Conservation (phyloP, 2,329 filamentous ascomycete species). For the Botrytis byssoidea region DNA sequence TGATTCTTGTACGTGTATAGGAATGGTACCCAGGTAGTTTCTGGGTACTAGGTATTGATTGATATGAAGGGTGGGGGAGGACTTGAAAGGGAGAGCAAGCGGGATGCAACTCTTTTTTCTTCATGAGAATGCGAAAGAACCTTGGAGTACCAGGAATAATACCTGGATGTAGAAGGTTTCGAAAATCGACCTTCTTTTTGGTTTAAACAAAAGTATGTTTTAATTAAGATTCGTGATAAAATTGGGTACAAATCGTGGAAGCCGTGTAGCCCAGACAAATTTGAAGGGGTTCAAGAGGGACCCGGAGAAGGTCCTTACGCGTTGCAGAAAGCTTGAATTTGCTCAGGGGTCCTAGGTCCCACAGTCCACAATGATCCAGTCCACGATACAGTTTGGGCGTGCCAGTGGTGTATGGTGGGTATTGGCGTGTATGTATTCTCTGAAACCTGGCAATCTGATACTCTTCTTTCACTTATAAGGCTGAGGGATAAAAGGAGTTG, state of each 20-base stretch:
- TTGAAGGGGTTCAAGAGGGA: not conserved
- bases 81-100: not conserved
- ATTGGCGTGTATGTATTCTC: not conserved
- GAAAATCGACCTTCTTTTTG: not conserved
- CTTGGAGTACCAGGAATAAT: not conserved
- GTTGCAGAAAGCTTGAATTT: constrained; percentile 19
- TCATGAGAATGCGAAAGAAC: not conserved
- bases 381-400: not conserved
- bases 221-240: not conserved
- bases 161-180: not conserved
- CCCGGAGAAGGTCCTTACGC: not conserved
- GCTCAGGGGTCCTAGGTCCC: constrained; percentile 7
- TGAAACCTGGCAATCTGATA: not conserved
- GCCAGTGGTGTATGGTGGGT: not conserved
- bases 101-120: not conserved
- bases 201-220: not conserved
- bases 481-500: not conserved
- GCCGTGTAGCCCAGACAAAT: not conserved
- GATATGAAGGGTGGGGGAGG: not conserved
- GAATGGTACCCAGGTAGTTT: no score
- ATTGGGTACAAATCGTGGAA: not conserved
- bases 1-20: no score
- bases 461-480: not conserved
- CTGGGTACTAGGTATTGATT: not conserved
- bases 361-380: not conserved